Conservation (phyloP, 1,284 basidiomycete genomes). For the Fomitopsis schrenkii region DNA sequence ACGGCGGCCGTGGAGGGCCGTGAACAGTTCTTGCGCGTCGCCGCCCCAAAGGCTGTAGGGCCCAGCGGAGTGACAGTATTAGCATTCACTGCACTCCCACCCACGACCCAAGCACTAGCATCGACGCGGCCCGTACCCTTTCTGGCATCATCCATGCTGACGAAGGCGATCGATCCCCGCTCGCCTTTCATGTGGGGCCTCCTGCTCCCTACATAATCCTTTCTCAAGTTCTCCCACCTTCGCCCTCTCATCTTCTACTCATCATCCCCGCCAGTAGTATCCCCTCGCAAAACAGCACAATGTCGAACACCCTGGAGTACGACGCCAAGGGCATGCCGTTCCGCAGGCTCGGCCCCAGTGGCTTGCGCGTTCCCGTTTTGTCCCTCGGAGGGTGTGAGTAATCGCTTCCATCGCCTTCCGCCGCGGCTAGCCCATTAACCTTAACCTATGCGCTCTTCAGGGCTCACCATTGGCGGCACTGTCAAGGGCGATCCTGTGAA, state of each 20-base stretch:
- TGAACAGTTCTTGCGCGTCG: too few species aligned
- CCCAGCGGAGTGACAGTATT: too few species aligned
- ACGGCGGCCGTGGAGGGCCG: too few species aligned
- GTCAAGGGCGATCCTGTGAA: slow-evolving; percentile 72
- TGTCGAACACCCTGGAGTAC: slow-evolving; percentile 30
- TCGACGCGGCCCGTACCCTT: not conserved
- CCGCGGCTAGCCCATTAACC: not conserved
- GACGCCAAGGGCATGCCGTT: slow-evolving; percentile 70
- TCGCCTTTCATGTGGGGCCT: not conserved
- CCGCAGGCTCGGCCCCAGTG: slow-evolving; percentile 70
- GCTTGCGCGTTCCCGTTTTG: slow-evolving; percentile 77
- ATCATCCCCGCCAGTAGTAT: not conserved
- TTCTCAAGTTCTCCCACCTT: not conserved
- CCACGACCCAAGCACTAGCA: too few species aligned
- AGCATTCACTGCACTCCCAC: too few species aligned
- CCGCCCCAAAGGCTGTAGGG: too few species aligned
- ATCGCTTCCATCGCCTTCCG: too few species aligned
- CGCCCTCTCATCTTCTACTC: not conserved
- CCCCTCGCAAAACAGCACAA: not conserved
- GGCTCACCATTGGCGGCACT: slow-evolving; percentile 68
- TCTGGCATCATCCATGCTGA: not conserved
- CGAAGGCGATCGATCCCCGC: not conserved
- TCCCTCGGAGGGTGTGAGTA: slow-evolving; percentile 76
- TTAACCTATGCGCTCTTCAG: slow-evolving; percentile 24
- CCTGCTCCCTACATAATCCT: not conserved